Evolutionary conservation across 1,139 yeast genomes (phyloP).

Genomic region (Entelexis sorbosivorans): DNA sequence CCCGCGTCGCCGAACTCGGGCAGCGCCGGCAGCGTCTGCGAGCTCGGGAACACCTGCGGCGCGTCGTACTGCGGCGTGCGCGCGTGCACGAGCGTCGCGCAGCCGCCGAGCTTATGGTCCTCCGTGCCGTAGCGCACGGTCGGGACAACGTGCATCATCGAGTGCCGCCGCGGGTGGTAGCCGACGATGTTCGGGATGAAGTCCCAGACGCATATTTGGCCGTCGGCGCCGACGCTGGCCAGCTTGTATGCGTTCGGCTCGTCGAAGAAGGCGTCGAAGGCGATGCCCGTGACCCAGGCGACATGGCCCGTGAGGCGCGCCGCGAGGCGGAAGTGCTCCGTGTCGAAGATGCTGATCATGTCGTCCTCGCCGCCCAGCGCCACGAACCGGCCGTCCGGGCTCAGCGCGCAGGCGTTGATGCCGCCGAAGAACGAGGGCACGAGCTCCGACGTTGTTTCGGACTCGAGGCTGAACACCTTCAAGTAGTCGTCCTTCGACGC

Average conservation of each 20-base stretch:
- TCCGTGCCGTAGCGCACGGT: conserved; percentile 6
- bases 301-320: conserved; percentile 52
- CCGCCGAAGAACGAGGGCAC: conserved; percentile 64
- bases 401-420: conserved; percentile 44
- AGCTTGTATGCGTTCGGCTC: conserved; percentile 38
- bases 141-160: neutral
- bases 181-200: conserved; percentile 49
- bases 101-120: conserved; percentile 8
- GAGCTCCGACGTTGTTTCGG: conserved; percentile 43
- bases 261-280: conserved; percentile 32
- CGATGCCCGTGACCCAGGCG: conserved; percentile 49
- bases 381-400: conserved; percentile 56
- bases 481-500: conserved; percentile 60
- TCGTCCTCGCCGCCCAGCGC: conserved; percentile 43
- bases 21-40: conserved; percentile 24
- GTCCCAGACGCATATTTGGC: conserved; percentile 59
- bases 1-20: conserved; percentile 26
- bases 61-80: conserved; percentile 26
- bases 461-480: conserved; percentile 41
- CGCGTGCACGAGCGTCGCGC: conserved; percentile 23
- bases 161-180: conserved; percentile 25
- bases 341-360: conserved; percentile 28
- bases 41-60: conserved; percentile 27
- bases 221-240: conserved; percentile 63
- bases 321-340: conserved; percentile 25